Base-by-base conservation (phyloP, 164 flowering plant species). In the Vitis rotundifolia region DNA sequence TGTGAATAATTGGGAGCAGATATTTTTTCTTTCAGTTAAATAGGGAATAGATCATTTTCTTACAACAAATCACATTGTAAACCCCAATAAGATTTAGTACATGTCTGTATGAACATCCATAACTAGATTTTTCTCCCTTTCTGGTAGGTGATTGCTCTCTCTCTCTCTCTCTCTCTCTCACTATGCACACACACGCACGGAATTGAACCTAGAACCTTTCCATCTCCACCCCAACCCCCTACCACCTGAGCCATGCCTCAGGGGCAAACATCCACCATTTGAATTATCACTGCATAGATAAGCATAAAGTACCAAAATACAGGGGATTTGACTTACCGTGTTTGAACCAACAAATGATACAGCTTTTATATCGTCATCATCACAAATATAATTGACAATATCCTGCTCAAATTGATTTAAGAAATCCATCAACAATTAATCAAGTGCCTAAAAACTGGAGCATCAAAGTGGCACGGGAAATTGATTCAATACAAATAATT, bases 311-410 rank as follows among this genome's bases (percentile, higher is more conserved):
- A 15, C 7, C 14, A 55, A n/a, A 67, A 55, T 8, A 13, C 12
- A 37, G 13, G 14, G 47, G 22, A 49, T 26, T 56, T 11, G 48
- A 77, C 81, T 79, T 76, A 84, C 87, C 2, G 51, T 61, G 49
- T 67, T 79, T 61, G 87, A 76, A 37, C 81, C 80, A 64, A 75
- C 71, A 47, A 81, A 76, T 10, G 87, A 77, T 64, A 84, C 26
- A 22, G 87, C 85, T 74, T 76, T 77, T 8, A 84, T 73, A 28
- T 84, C 81, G 11, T 81, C 84, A 68, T 84, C 83, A 70, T 84
- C 87, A 74, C 85, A 84, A 2, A 84, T 79, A 69, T 28, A 22
- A 68, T 76, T 79, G 29, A 79, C 67, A 63, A 79, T 72, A 12
- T 84, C 85, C 85, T 84, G 84, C 47, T 15, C 61, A 68, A 58